Evolutionary conservation across 176 grass and related monocot genomes (phyloP).

Genomic region (Olyra latifolia): DNA sequence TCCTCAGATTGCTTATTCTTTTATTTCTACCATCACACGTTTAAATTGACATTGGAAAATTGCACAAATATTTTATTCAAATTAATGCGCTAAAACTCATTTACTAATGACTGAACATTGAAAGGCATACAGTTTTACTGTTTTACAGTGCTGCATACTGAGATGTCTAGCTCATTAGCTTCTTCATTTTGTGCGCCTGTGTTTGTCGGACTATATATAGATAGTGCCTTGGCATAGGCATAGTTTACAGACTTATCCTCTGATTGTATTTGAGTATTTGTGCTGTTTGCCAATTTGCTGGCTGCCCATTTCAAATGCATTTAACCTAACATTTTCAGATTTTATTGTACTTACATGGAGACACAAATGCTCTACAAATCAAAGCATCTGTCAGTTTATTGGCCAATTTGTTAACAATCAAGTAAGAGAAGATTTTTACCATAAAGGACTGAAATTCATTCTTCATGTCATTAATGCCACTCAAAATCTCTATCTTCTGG

Average conservation of each 20-base stretch:
- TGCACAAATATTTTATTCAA: neutral
- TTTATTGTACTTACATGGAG: neutral
- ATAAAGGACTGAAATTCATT: constrained; percentile 83
- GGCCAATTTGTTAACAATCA: neutral
- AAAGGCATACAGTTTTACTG: neutral
- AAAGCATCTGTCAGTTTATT: neutral
- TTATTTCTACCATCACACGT: neutral
- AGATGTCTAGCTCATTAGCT: neutral
- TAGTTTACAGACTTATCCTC: neutral
- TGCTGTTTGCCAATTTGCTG: neutral
- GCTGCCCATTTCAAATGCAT: neutral
- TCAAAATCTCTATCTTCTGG: constrained; percentile 94
- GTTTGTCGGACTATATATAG: neutral
- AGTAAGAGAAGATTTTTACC: constrained; percentile 55
- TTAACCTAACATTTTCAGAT: neutral
- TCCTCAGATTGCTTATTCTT: neutral
- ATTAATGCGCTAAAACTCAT: constrained; percentile 16
- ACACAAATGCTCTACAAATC: neutral
- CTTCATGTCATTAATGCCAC: constrained; percentile 91
- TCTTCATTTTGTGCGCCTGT: neutral
- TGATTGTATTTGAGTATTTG: neutral
- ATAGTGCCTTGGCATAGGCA: neutral
- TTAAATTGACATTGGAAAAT: neutral
- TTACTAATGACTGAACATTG: neutral
- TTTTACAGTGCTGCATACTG: neutral